Base-by-base conservation (phyloP, 495 filamentous ascomycete genomes). In the Podospora anserina region DNA sequence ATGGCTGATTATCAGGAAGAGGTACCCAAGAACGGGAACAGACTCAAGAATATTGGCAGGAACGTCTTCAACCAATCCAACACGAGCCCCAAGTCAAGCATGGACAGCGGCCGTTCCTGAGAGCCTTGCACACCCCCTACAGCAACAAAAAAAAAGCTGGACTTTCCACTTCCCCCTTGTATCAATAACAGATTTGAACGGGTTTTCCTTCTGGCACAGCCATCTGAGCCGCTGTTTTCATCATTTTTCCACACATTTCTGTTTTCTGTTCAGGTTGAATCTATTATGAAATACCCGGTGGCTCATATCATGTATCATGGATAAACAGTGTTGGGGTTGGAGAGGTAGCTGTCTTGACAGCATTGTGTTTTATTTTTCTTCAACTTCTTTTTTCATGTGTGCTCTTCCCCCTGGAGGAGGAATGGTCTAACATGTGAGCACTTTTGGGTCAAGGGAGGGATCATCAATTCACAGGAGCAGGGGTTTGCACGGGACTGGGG, bases 21-120 rank as follows among this genome's bases (percentile, higher is more conserved):
- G 16, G 61, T 69, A 4, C 74, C 77, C n/a, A 82, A 78, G 57
- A 78, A 78, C 64, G 76, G 79, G 28, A 77, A 72, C 70, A 84
- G 81, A 66, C 73, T 86, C 74, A 85, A 82, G 71, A 75, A 76
- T 64, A 80, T 86, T 20, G 74, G 82, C 56, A 81, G 69, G 44
- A 72, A 78, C 7, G 83, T 87, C 28, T 86, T 85, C 68, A 80
- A 75, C 63, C 78, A 82, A 64, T 76, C 81, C 11, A 74, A 66
- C 63, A 78, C 73, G 16, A 80, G 80, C 64, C 80, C 78, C 30
- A 82, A 81, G 69, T 78, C 81, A 5, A 83, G 81, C 73, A 81
- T 80, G 64, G 82, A 84, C 34, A 74, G 75, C 59, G 69, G 71
- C 66, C 72, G 69, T 11, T 64, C 75, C 13, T 75, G 57, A 67